phyloP scores from a whole-genome alignment of 495 filamentous ascomycete genomes.

The Hypoxylon subgilvum region DNA sequence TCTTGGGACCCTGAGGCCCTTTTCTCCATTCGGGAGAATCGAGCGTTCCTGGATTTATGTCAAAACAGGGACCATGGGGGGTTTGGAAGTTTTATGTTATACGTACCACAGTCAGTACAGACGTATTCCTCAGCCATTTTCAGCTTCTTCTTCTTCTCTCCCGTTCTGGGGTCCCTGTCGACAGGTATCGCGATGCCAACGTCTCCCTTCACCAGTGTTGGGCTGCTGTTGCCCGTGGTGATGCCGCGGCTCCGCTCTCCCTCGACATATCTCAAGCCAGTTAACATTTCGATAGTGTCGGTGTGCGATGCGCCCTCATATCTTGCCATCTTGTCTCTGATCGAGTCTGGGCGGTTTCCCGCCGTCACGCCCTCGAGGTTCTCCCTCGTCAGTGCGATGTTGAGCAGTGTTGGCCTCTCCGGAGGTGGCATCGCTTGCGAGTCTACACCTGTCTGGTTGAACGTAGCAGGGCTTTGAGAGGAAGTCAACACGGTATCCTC shows the following conservation, averaged over 20 bases:
- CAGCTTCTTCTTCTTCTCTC: slow-evolving; percentile 85
- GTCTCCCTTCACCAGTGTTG: slow-evolving; percentile 82
- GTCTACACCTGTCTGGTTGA: slow-evolving; percentile 39
- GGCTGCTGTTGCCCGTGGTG: slow-evolving; percentile 80
- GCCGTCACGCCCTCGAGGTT: slow-evolving; percentile 80
- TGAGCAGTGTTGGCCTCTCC: slow-evolving; percentile 65
- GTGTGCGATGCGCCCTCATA: slow-evolving; percentile 77
- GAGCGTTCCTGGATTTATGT: slow-evolving; percentile 62
- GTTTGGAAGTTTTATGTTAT: neutral
- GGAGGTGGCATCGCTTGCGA: slow-evolving; percentile 68
- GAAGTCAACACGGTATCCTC: slow-evolving; percentile 49
- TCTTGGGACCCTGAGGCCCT: slow-evolving; percentile 92
- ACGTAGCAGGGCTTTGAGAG: slow-evolving; percentile 28
- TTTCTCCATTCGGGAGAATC: slow-evolving; percentile 98
- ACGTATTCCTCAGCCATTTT: slow-evolving; percentile 94
- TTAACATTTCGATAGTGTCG: slow-evolving; percentile 92
- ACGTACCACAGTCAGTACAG: slow-evolving; percentile 87
- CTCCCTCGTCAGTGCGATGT: slow-evolving; percentile 72
- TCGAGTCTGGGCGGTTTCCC: slow-evolving; percentile 71
- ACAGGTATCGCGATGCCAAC: slow-evolving; percentile 81
- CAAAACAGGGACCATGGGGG: neutral
- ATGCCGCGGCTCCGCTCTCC: slow-evolving; percentile 90
- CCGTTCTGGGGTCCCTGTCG: slow-evolving; percentile 71
- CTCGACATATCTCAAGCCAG: slow-evolving; percentile 84
- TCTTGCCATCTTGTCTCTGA: slow-evolving; percentile 75